phyloP scores from a whole-genome alignment of 2,329 filamentous ascomycete species.

The Colletotrichum sp. region DNA sequence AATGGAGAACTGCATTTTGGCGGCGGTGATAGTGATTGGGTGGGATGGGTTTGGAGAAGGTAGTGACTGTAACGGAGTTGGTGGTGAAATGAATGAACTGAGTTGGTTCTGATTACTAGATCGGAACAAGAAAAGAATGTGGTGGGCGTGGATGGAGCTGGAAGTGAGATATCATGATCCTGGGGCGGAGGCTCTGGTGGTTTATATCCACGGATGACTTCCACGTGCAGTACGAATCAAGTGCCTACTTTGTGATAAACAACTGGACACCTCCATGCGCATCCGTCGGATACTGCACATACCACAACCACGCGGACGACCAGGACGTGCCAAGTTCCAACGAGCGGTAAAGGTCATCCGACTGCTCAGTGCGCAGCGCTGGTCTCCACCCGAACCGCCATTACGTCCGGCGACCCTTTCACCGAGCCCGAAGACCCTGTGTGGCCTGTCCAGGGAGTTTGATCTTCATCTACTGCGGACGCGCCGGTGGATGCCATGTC shows the following conservation, averaged over 20 bases:
- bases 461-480: constrained; percentile 4
- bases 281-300: not conserved
- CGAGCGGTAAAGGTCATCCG: not conserved
- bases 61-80: constrained; percentile 4
- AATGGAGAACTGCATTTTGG: constrained; percentile 19
- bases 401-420: not conserved
- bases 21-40: not conserved
- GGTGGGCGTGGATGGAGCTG: constrained; percentile 11
- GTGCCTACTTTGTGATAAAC: not conserved
- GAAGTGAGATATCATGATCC: not conserved
- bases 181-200: not conserved
- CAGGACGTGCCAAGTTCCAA: not conserved
- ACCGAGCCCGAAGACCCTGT: not conserved
- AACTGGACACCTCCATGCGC: not conserved
- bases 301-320: not conserved
- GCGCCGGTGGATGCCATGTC: not conserved
- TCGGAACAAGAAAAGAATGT: constrained; percentile 20
- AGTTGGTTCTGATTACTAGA: constrained; percentile 18
- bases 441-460: constrained; percentile 1
- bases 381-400: not conserved
- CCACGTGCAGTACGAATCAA: not conserved
- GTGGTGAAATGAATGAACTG: constrained; percentile 11
- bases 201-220: constrained; percentile 16
- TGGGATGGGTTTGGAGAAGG: not conserved
- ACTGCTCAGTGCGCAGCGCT: not conserved